These are phyloP conservation scores for Glycyrrhiza uralensis DNA, from an alignment of 306 rosid genomes.

Conservation along the genomic window DNA sequence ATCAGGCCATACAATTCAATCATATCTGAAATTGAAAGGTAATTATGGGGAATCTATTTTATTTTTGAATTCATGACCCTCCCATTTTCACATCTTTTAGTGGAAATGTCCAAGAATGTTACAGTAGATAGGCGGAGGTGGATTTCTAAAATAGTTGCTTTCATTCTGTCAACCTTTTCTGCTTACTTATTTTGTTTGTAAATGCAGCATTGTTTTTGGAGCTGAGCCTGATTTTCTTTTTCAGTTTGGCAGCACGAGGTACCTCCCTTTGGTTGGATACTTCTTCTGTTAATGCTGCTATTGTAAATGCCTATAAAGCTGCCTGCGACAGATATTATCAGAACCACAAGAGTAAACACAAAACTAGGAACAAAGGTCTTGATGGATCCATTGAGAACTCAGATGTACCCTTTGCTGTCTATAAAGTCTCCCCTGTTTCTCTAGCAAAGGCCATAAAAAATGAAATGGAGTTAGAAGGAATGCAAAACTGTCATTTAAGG, in stretches of 20 bases:
- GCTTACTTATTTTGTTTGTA: not conserved
- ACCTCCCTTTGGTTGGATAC: slow-evolving; percentile 80
- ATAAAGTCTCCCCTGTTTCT: slow-evolving; percentile 64
- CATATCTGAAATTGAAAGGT: slow-evolving; percentile 80
- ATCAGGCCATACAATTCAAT: slow-evolving; percentile 75
- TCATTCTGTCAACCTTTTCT: slow-evolving; percentile 3
- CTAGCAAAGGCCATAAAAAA: slow-evolving; percentile 86
- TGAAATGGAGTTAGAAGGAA: slow-evolving; percentile 79
- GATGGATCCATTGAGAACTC: slow-evolving; percentile 43
- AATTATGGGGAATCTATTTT: slow-evolving; percentile 4
- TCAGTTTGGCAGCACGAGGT: slow-evolving; percentile 75
- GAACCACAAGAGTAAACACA: slow-evolving; percentile 43
- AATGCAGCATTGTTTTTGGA: slow-evolving; percentile 6
- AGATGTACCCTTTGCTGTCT: slow-evolving; percentile 45
- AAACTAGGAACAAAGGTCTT: slow-evolving; percentile 33
- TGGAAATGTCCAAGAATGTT: slow-evolving; percentile 13
- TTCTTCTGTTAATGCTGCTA: slow-evolving; percentile 86
- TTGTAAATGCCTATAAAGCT: slow-evolving; percentile 66
- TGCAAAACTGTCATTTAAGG: slow-evolving; percentile 85
- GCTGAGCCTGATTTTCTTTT: slow-evolving; percentile 28
- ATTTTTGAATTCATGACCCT: not conserved
- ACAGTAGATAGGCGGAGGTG: not conserved
- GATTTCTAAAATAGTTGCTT: slow-evolving; percentile 4
- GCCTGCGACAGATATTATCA: slow-evolving; percentile 58
- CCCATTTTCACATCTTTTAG: not conserved